A percentile compares a stretch with the other conserved stretches of the same genome.
Evolutionary conservation across 1,139 yeast genomes (phyloP).

Genomic region (Debaryomycetaceae sp.): DNA sequence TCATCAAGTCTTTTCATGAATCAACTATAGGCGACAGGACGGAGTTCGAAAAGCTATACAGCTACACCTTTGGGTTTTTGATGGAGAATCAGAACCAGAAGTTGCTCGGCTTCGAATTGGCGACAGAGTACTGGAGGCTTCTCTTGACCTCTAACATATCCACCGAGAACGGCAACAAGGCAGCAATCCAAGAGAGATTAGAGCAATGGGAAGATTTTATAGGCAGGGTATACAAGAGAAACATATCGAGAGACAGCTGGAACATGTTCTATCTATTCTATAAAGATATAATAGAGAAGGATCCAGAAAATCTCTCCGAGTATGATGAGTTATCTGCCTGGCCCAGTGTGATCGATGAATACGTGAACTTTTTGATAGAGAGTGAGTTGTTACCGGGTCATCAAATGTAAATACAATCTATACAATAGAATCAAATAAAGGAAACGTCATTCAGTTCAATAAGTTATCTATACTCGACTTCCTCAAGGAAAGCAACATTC

Average conservation of each 20-base stretch:
- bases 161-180: conserved; percentile 3
- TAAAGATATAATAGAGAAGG: conserved; percentile 44
- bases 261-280: conserved; percentile 73
- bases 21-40: conserved; percentile 28
- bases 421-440: not conserved
- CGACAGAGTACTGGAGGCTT: conserved; percentile 75
- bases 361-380: conserved; percentile 57
- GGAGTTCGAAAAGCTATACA: conserved; percentile 55
- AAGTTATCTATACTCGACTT: conserved; percentile 43
- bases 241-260: conserved; percentile 76
- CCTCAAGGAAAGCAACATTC: conserved; percentile 40
- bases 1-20: conserved; percentile 33
- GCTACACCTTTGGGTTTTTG: conserved; percentile 66
- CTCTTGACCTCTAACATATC: conserved; percentile 38
- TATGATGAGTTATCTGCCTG: conserved; percentile 85
- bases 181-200: conserved; percentile 20
- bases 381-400: conserved; percentile 13
- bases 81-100: conserved; percentile 58
- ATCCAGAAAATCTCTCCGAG: conserved; percentile 42
- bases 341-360: conserved; percentile 89
- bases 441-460: conserved; percentile 25
- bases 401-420: not conserved
- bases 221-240: conserved; percentile 31
- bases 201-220: conserved; percentile 54
- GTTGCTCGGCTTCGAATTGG: conserved; percentile 57